phyloP scores from a whole-genome alignment of 805 yeast genomes.

The Zygosaccharomyces pseudorouxii region DNA sequence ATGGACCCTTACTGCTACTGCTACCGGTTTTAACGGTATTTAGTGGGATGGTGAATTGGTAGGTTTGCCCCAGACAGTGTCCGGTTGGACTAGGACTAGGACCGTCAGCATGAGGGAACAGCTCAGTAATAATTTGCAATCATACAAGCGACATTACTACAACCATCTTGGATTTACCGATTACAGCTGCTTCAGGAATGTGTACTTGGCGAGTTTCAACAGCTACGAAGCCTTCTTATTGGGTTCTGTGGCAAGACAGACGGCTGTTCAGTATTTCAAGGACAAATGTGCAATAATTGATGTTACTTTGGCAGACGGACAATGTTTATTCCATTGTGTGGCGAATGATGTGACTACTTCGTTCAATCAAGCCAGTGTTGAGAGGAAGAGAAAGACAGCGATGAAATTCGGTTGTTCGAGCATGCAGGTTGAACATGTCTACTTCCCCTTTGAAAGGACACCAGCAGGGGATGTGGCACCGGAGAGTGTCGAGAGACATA shows the following conservation, averaged over 20 bases:
- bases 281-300: not conserved
- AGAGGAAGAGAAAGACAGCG: not conserved
- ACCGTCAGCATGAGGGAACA: not conserved
- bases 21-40: no score
- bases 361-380: not conserved
- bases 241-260: not conserved
- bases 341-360: not conserved
- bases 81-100: no score
- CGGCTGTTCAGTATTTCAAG: not conserved
- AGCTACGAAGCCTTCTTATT: not conserved
- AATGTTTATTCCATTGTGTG: not conserved
- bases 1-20: no score
- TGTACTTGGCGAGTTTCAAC: not conserved
- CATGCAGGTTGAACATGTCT: not conserved
- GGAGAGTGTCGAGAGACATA: not conserved
- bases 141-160: not conserved
- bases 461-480: not conserved
- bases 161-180: not conserved
- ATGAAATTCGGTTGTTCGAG: not conserved
- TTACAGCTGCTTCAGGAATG: not conserved
- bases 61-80: no score
- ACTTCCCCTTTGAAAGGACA: not conserved
- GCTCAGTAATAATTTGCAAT: not conserved
- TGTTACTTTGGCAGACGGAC: not conserved
- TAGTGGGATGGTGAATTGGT: no score